Percentiles rank a stretch among this genome's conserved stretches.
Evolutionary conservation across 345 rosid species (phyloP).

Genomic region (Brassica nigra): DNA sequence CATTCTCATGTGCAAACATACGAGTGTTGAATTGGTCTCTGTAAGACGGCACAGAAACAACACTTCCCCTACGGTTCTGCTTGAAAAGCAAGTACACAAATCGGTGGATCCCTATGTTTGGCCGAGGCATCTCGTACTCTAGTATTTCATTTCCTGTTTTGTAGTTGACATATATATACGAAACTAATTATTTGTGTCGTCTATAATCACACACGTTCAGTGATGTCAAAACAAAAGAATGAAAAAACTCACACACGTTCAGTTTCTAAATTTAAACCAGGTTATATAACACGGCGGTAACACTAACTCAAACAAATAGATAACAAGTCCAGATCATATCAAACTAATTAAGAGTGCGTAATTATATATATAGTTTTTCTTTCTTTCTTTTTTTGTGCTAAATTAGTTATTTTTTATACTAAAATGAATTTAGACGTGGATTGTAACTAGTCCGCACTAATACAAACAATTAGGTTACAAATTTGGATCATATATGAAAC

Average conservation of each 20-base stretch:
- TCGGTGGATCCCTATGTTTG: conserved; percentile 95
- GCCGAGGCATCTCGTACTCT: conserved; percentile 86
- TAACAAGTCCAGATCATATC: background rate
- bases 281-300: background rate
- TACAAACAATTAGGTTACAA: background rate
- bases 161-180: background rate
- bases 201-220: background rate
- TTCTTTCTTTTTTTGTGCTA: background rate
- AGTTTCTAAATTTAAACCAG: background rate
- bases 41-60: conserved; percentile 49
- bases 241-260: background rate
- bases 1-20: conserved; percentile 73
- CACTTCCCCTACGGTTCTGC: conserved; percentile 67
- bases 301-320: background rate
- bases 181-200: background rate
- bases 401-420: background rate
- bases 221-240: too few species aligned
- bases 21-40: conserved; percentile 73
- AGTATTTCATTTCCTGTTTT: conserved; percentile 70
- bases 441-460: background rate
- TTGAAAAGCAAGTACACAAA: conserved; percentile 79
- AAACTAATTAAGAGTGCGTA: background rate
- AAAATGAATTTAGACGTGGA: background rate
- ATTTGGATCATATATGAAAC: background rate
- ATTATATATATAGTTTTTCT: background rate